Evolutionary conservation across 768 basidiomycete species (phyloP), one percentile per base, ranked within the genome.

Genomic region (Rhodotorula graminis): DNA sequence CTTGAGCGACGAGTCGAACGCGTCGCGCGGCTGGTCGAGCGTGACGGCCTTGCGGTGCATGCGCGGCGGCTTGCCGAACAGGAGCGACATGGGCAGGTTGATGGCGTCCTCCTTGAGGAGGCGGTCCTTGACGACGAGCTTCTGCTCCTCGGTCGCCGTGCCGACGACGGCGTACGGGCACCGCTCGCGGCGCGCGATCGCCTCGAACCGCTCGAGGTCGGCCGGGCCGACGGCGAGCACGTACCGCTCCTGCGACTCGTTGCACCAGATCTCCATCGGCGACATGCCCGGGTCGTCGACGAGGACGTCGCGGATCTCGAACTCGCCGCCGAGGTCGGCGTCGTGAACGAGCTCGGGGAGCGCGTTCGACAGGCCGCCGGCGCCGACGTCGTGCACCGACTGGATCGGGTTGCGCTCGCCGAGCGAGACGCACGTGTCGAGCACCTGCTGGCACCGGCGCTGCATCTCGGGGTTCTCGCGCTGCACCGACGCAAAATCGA

Each of bases 251-350:
- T 98, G 96, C 75, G 89, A 90, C 82, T 99, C 96, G 82, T 99
- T 99, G 80, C 96, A 98, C 96, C 96, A 99, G 62, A 98, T 97
- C 82, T 98, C 95, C 95, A 99, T 97, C 0, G 96, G 96, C 9
- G 92, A 93, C 91, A 99, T 92, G 52, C 90, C 89, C 33, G 86
- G 85, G 80, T 98, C 96, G 42, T 92, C 95, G 53, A 96, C 88
- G 37, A 92, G 85, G 14, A 99, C 88, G 77, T 97, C 91, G 31
- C 95, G 85, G 76, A 99, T 94, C 83, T 99, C 96, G 79, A 98
- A 93, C 9, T 80, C 84, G 1, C 92, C 96, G 15, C 96, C 96
- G 11, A 96, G 85, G n/a, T 85, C 86, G 3, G 93, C 90, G 81
- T 98, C 95, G 79, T 98, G 95, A 4, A 99, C 96, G 57, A 99